Evolutionary conservation across 2,329 filamentous ascomycete species (phyloP).

Genomic region (Fusarium lyarnte): DNA sequence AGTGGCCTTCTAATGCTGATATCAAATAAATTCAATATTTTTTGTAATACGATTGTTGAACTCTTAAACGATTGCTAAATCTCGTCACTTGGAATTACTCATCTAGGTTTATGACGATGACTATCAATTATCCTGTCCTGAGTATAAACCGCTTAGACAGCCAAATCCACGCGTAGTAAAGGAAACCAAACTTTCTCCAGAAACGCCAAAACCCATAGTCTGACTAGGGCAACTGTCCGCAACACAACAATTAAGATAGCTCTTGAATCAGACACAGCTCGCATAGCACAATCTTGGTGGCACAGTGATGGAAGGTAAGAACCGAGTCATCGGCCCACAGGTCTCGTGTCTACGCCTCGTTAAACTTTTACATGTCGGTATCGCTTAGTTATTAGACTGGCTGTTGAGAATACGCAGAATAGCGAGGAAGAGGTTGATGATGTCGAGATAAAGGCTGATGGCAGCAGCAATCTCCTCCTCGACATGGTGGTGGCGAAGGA

Average conservation of each 20-base stretch:
- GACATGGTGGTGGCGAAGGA: constrained; percentile 95
- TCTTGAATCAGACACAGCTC: neutral
- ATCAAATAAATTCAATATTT: constrained; percentile 60
- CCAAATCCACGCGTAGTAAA: neutral
- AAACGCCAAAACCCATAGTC: constrained; percentile 15
- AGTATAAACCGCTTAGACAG: neutral
- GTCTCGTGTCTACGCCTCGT: neutral
- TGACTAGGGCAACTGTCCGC: neutral
- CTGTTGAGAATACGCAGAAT: constrained; percentile 97
- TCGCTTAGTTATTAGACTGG: constrained; percentile 83
- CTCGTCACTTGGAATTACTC: neutral
- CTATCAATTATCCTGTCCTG: neutral
- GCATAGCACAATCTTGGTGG: constrained; percentile 6
- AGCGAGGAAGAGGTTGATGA: constrained; percentile 96
- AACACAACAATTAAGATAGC: constrained; percentile 6
- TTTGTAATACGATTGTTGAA: constrained; percentile 32
- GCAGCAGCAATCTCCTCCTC: constrained; percentile 97
- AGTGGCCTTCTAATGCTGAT: constrained; percentile 72
- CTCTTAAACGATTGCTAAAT: neutral
- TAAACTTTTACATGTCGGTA: neutral
- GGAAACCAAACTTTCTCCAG: neutral
- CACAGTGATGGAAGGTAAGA: neutral
- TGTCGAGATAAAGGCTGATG: constrained; percentile 93
- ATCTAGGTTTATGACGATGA: neutral
- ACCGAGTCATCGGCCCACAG: neutral